Evolutionary conservation across 2,329 filamentous ascomycete genomes (phyloP), one percentile per base, ranked within the genome.

Genomic region (Colletotrichum salicis): DNA sequence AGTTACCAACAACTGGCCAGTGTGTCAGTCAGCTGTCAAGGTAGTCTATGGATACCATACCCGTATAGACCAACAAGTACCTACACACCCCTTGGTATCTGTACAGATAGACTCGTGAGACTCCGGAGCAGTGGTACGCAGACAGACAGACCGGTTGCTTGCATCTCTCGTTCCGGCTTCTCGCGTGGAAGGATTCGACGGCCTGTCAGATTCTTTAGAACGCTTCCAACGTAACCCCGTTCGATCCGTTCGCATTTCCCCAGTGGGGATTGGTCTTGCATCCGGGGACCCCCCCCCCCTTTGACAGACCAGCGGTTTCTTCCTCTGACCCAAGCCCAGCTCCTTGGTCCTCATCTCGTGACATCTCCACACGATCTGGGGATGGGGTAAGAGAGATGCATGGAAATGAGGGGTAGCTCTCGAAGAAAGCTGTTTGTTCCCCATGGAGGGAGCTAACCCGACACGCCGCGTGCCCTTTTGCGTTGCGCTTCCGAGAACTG

Each of bases 321-420:
- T 41, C 10, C 19, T 22, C 41, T n/a, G 41, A 37, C 59, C 65
- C 54, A 57, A 52, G 67, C 37, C 70, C 70, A 63, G 67, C 33
- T 51, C 58, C 48, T 67, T 55, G 70, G 70, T 52, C 61, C 67
- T 72, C 70, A 71, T 71, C 67, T 72, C 70, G 70, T 72, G 70
- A 71, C 58, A 72, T 72, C 70, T 72, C 70, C 70, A 71, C 67
- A 62, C 67, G 65, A 72, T 72, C 70, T 63, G 70, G 70, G 70
- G 67, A 65, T 70, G 67, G 70, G 67, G 67, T 61, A 62, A 48
- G 51, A n/a, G 54, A 22, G 55, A 64, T 56, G 58, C 56, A 70
- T 64, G 56, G 48, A 67, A 72, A 72, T 72, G 70, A 72, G 70
- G 70, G 70, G 70, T 72, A 70, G 70, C 70, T 72, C 66, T 64